Conservation (phyloP, 2,329 filamentous ascomycete species). For the Acrodontium crateriforme region DNA sequence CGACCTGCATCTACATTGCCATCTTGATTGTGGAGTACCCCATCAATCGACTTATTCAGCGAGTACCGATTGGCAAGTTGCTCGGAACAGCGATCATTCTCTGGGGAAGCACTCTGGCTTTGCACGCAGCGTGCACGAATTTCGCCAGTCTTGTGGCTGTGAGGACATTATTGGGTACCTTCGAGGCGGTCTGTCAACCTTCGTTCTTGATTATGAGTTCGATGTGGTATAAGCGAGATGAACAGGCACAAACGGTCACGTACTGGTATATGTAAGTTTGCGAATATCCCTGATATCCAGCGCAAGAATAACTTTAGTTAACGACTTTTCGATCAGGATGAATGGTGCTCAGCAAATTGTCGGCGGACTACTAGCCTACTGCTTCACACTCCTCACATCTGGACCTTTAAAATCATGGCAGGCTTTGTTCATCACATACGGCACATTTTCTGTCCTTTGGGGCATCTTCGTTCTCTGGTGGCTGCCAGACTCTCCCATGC, state of each 20-base stretch:
- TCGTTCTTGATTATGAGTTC: constrained; percentile 41
- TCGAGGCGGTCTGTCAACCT: constrained; percentile 41
- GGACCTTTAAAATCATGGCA: constrained; percentile 34
- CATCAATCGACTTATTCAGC: constrained; percentile 37
- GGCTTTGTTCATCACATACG: constrained; percentile 37
- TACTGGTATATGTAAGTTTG: constrained; percentile 55
- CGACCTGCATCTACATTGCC: constrained; percentile 23
- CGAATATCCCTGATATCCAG: too few species aligned
- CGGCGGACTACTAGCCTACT: constrained; percentile 43
- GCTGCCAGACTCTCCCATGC: constrained; percentile 20
- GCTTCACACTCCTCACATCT: constrained; percentile 34
- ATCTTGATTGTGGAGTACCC: constrained; percentile 27
- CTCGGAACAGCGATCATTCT: constrained; percentile 30
- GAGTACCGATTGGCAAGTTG: constrained; percentile 40
- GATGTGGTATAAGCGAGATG: constrained; percentile 29
- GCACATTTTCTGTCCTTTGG: constrained; percentile 27
- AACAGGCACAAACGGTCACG: constrained; percentile 50
- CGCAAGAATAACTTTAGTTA: too few species aligned
- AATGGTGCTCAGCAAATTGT: constrained; percentile 45
- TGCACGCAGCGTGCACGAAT: constrained; percentile 37
- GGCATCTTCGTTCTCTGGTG: constrained; percentile 18
- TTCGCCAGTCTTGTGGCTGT: constrained; percentile 37
- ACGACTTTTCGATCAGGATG: too few species aligned
- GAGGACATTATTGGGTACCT: constrained; percentile 38
- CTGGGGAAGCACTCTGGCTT: constrained; percentile 36